Conservation (phyloP, 2,329 filamentous ascomycete species). For the Lachnellula hyalina region DNA sequence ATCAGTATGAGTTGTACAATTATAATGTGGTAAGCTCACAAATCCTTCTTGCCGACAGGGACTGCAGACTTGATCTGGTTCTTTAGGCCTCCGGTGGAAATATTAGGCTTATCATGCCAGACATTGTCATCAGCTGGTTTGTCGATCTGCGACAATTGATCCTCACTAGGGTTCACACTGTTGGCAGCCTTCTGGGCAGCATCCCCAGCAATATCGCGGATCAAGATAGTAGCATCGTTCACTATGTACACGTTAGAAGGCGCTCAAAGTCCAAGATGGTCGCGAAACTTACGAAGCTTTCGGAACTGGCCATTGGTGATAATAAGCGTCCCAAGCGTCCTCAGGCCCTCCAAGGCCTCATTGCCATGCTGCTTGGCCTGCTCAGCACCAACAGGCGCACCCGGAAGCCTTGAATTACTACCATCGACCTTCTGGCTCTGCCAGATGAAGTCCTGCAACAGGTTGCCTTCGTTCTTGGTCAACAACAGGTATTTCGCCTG, state of each 20-base stretch:
- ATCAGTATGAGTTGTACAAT: slow-evolving; percentile 17
- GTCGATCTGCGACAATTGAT: slow-evolving; percentile 73
- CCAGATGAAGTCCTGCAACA: slow-evolving; percentile 96
- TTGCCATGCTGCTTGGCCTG: slow-evolving; percentile 77
- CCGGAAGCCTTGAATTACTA: slow-evolving; percentile 55
- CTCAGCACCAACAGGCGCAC: slow-evolving; percentile 67
- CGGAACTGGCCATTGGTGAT: slow-evolving; percentile 82
- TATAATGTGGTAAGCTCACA: neutral
- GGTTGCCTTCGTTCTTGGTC: slow-evolving; percentile 90
- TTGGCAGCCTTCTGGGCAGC: slow-evolving; percentile 74
- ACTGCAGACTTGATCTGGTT: slow-evolving; percentile 54
- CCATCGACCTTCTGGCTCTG: slow-evolving; percentile 73
- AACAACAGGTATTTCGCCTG: slow-evolving; percentile 81
- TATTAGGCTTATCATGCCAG: slow-evolving; percentile 82
- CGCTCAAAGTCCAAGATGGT: neutral
- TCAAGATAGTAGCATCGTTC: slow-evolving; percentile 71
- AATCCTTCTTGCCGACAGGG: neutral
- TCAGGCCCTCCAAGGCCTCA: slow-evolving; percentile 75
- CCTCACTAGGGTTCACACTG: slow-evolving; percentile 70
- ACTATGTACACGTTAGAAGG: slow-evolving; percentile 39
- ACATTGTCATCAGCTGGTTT: slow-evolving; percentile 82
- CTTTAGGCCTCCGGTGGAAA: slow-evolving; percentile 66
- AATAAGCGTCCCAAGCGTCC: slow-evolving; percentile 80
- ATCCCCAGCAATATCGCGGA: slow-evolving; percentile 90
- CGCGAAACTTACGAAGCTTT: slow-evolving; percentile 18